phyloP scores from a whole-genome alignment of 352 stramenopile species.

The Pythium myriotylum region DNA sequence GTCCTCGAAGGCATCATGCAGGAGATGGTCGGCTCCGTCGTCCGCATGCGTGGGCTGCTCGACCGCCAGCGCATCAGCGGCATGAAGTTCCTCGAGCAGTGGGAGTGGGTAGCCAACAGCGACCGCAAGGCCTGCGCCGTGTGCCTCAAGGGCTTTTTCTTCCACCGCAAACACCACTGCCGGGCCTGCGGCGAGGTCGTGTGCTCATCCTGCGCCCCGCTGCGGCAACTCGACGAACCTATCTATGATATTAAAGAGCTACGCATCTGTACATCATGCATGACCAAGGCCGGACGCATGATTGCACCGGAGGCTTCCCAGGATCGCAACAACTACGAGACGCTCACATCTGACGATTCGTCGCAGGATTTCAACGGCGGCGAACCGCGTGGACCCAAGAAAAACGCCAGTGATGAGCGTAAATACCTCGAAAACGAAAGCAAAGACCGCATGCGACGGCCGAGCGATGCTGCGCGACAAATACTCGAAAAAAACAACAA shows the following conservation, averaged over 20 bases:
- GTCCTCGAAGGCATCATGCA: slow-evolving; percentile 71
- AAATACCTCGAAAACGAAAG: slow-evolving; percentile 59
- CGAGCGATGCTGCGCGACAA: slow-evolving; percentile 36
- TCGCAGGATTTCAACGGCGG: slow-evolving; percentile 56
- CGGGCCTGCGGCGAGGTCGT: slow-evolving; percentile 82
- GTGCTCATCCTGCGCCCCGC: slow-evolving; percentile 61
- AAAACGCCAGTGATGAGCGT: slow-evolving; percentile 65
- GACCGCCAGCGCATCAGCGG: slow-evolving; percentile 68
- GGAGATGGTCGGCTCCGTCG: slow-evolving; percentile 48
- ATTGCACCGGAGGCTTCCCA: slow-evolving; percentile 19
- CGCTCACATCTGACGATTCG: slow-evolving; percentile 54
- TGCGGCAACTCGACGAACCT: slow-evolving; percentile 64
- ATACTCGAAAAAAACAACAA: slow-evolving; percentile 27
- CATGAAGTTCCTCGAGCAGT: slow-evolving; percentile 76
- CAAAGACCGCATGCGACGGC: slow-evolving; percentile 44
- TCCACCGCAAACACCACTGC: slow-evolving; percentile 87
- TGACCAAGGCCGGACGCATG: slow-evolving; percentile 30
- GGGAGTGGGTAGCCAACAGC: slow-evolving; percentile 75
- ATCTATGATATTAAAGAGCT: slow-evolving; percentile 73
- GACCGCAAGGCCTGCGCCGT: slow-evolving; percentile 75
- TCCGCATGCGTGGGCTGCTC: slow-evolving; percentile 49
- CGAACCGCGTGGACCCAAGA: slow-evolving; percentile 22
- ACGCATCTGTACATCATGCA: slow-evolving; percentile 65
- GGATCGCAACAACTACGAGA: slow-evolving; percentile 32
- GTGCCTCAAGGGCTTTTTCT: slow-evolving; percentile 73